Evolutionary conservation across 176 grass and related monocot species (phyloP), one percentile per base, ranked within the genome.

Genomic region (Aegilops tauschii): DNA sequence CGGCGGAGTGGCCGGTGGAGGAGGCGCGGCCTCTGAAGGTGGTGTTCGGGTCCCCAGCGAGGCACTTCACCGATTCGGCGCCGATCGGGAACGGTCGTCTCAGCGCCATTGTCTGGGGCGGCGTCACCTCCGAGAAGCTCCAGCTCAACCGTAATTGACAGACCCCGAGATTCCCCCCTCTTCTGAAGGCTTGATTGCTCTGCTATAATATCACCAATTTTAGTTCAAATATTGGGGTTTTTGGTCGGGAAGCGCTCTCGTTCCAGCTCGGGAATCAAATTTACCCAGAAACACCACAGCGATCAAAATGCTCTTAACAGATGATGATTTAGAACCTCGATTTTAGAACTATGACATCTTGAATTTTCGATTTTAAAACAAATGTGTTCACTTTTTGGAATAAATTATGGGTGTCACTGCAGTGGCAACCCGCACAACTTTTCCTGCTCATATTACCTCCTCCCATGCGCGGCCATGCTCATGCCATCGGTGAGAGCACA

Each of bases 31-130:
- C 88, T 70, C 89, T 98, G 17, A 93, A 93, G 91, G 90, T 95
- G 69, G 90, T 79, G 64, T 98, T 98, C 81, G 73, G 73, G 32
- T 78, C 84, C 27, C 96, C 96, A 2, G 91, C 96, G 4, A 65
- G 59, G 77, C 21, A 92, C 74, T 98, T 94, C 90, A 98, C 96
- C 0, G 96, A 98, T 56, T 88, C 96, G 25, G 68, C 81, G 18
- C 96, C 96, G 9, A 87, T 98, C 78, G 93, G 96, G 25, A 98
- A 95, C 56, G 96, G 96, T 29, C 31, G 86, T 64, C 93, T 98
- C 29, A 93, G 96, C 5, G 93, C 83, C 69, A 86, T 95, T 90
- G 74, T 98, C n/a, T 98, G 96, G 96, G 96, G 96, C 64, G 91
- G 91, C 73, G 93, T 98, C 81, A 61, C 28, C 44, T 85, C 86